Conservation (phyloP, 73 alveolate species). For the Effrenium voratum region DNA sequence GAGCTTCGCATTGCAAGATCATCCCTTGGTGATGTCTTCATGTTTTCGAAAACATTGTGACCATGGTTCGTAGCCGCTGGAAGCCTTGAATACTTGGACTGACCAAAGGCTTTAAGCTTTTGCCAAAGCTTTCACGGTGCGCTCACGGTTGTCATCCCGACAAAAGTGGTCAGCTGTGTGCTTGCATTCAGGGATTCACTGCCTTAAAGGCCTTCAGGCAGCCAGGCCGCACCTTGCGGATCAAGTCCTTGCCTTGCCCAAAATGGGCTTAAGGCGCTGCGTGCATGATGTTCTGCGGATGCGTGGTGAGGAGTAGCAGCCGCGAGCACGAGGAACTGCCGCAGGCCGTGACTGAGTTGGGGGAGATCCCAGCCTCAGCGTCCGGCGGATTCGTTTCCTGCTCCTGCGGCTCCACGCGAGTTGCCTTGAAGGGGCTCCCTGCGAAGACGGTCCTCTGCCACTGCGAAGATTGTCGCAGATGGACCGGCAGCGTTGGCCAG, state of each 20-base stretch:
- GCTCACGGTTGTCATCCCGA: no score
- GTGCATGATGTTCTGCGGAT: no score
- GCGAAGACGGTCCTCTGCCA: not conserved
- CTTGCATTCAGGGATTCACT: no score
- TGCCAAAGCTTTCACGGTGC: no score
- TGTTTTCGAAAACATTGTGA: not conserved
- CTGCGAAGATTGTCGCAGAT: not conserved
- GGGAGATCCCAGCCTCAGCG: not conserved
- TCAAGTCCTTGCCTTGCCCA: not conserved
- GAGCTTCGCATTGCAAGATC: constrained; percentile 85
- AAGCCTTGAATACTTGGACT: no score
- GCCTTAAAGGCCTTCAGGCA: not conserved
- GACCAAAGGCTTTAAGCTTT: no score
- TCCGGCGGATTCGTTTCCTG: no score
- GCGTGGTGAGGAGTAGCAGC: not conserved
- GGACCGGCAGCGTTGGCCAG: constrained; percentile 38
- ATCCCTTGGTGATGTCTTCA: constrained; percentile 72
- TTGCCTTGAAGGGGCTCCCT: not conserved
- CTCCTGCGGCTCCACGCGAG: not conserved
- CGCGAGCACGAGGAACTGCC: not conserved
- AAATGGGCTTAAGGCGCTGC: not conserved
- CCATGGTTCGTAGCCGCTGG: no score
- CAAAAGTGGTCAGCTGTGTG: no score
- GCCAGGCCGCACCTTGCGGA: not conserved
- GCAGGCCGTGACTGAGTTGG: not conserved